Evolutionary conservation across 768 basidiomycete genomes (phyloP).

Genomic region (Atractiella rhizophila): DNA sequence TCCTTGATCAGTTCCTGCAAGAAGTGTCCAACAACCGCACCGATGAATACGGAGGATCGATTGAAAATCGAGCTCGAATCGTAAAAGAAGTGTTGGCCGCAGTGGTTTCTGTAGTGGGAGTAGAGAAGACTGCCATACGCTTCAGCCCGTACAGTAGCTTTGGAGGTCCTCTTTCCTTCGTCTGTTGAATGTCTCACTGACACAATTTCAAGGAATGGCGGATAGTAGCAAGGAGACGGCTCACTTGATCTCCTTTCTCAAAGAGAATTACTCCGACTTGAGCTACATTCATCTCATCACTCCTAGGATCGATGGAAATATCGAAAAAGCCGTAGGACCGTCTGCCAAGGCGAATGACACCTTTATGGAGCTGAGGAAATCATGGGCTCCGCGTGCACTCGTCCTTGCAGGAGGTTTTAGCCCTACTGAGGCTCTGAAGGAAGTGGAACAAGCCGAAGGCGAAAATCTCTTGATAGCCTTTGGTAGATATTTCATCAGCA

Average conservation of each 20-base stretch:
- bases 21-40: slow-evolving; percentile 21
- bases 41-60: slow-evolving; percentile 22
- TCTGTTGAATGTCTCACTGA: too few relatives aligned
- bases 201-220: too few relatives aligned
- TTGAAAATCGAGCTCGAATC: slow-evolving; percentile 22
- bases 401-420: slow-evolving; percentile 11
- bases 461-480: slow-evolving; percentile 7
- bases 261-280: slow-evolving; percentile 25
- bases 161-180: too few relatives aligned
- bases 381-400: slow-evolving; percentile 11
- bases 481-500: slow-evolving; percentile 13
- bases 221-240: too few relatives aligned
- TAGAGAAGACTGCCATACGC: slow-evolving; percentile 32
- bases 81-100: slow-evolving; percentile 32
- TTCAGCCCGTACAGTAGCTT: too few relatives aligned
- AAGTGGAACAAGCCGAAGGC: slow-evolving; percentile 2
- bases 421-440: not conserved
- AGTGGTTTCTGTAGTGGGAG: slow-evolving; percentile 31
- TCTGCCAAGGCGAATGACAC: too few relatives aligned
- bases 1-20: slow-evolving; percentile 21
- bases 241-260: slow-evolving; percentile 13
- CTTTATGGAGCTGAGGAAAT: not conserved
- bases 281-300: slow-evolving; percentile 32
- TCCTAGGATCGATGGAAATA: slow-evolving; percentile 15
- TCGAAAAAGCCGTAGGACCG: too few relatives aligned